Percentiles rank a stretch among this genome's conserved stretches.
Evolutionary conservation across 129 eudicot genomes (phyloP).

Genomic region (Chrysanthemum lavandulifolium): DNA sequence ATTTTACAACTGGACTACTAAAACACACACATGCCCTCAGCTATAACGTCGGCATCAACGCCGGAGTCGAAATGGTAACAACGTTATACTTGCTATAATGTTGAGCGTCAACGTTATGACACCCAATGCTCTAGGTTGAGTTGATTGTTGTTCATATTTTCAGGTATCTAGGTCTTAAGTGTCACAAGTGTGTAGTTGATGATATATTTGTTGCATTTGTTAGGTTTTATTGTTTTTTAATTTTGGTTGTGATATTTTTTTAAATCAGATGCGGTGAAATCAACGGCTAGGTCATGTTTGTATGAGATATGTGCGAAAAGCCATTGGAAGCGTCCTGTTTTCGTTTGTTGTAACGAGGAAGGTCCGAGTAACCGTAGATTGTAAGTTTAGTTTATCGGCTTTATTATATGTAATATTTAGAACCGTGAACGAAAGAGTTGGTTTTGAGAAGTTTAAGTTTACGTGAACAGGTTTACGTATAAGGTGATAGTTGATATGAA

Average conservation of each 20-base stretch:
- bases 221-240: background rate
- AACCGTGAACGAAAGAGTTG: background rate
- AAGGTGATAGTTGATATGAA: slow-evolving; percentile 42
- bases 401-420: background rate
- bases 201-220: background rate
- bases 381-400: slow-evolving; percentile 43
- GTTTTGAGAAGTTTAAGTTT: background rate
- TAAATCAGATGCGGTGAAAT: slow-evolving; percentile 25
- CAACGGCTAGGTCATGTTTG: slow-evolving; percentile 41
- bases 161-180: slow-evolving; percentile 9
- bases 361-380: slow-evolving; percentile 42
- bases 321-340: slow-evolving; percentile 45
- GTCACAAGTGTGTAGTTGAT: slow-evolving; percentile 1
- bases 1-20: too few species aligned
- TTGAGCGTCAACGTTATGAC: too few species aligned
- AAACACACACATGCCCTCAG: too few species aligned
- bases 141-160: slow-evolving; percentile 4
- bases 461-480: slow-evolving; percentile 49
- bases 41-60: too few species aligned
- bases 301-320: slow-evolving; percentile 44
- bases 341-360: slow-evolving; percentile 42
- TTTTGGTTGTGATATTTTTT: slow-evolving; percentile 4
- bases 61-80: too few species aligned
- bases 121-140: too few species aligned
- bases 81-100: too few species aligned